Percentiles rank a stretch among this genome's conserved stretches.
Evolutionary conservation across 192 early-diverging fungal species (phyloP).

Genomic region (Backusella macrospora): DNA sequence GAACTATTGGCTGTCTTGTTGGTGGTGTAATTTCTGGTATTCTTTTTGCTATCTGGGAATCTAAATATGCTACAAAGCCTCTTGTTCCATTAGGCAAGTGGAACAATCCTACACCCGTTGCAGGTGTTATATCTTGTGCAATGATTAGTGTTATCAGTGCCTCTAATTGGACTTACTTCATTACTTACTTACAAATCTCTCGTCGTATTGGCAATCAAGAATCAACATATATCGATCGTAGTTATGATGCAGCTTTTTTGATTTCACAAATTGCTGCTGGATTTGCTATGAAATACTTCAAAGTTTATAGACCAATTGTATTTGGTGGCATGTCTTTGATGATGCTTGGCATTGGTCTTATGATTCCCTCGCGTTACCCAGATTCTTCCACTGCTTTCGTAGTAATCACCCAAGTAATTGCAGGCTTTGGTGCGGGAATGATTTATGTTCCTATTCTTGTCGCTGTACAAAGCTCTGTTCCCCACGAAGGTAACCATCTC

Average conservation of each 20-base stretch:
- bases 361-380: slow-evolving; percentile 29
- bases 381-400: slow-evolving; percentile 8
- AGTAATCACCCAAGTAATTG: slow-evolving; percentile 24
- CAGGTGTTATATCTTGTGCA: slow-evolving; percentile 18
- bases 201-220: slow-evolving; percentile 14
- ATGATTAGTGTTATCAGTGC: slow-evolving; percentile 21
- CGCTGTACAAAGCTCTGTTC: slow-evolving; percentile 21
- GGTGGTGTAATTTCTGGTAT: not conserved
- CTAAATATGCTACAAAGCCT: slow-evolving; percentile 1
- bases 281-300: slow-evolving; percentile 19
- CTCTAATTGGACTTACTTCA: slow-evolving; percentile 21
- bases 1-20: slow-evolving; percentile 29
- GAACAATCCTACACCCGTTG: slow-evolving; percentile 19
- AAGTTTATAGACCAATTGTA: slow-evolving; percentile 15
- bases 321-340: slow-evolving; percentile 19
- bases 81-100: slow-evolving; percentile 18
- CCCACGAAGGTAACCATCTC: slow-evolving; percentile 12
- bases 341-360: slow-evolving; percentile 26
- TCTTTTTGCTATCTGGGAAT: slow-evolving; percentile 28
- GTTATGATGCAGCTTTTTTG: slow-evolving; percentile 19
- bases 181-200: slow-evolving; percentile 23
- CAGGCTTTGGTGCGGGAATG: slow-evolving; percentile 25
- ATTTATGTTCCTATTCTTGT: slow-evolving; percentile 22
- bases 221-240: slow-evolving; percentile 14
- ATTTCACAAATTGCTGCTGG: slow-evolving; percentile 22